Conservation (phyloP, 2,329 filamentous ascomycete genomes). For the Ramularia collo-cygni region DNA sequence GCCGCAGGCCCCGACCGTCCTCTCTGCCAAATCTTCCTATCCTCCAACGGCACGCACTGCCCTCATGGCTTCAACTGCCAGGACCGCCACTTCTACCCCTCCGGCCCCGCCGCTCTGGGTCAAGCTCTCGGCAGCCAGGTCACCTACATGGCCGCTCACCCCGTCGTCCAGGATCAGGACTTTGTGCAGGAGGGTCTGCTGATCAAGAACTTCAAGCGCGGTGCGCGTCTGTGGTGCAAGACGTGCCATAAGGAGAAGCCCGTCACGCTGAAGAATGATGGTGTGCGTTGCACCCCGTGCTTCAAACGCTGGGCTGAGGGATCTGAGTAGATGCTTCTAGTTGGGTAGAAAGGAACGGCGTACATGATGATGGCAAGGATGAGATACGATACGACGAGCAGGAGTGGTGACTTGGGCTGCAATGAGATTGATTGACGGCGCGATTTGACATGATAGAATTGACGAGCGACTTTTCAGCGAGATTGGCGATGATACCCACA, state of each 20-base stretch:
- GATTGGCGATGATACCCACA: no score
- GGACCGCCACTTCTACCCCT: slow-evolving; percentile 62
- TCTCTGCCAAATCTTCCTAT: slow-evolving; percentile 76
- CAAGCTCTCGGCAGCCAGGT: neutral
- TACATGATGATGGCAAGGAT: no score
- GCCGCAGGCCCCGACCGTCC: slow-evolving; percentile 39
- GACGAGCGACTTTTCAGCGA: no score
- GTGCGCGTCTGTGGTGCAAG: neutral
- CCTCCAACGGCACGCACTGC: slow-evolving; percentile 70
- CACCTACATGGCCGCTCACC: neutral
- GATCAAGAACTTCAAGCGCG: neutral
- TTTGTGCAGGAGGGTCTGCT: neutral
- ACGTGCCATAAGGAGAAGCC: slow-evolving; percentile 9
- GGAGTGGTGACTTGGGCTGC: no score
- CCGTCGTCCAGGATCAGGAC: neutral
- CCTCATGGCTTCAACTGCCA: slow-evolving; percentile 77
- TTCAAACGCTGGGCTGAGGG: slow-evolving; percentile 4
- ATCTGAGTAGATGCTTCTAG: no score
- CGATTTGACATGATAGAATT: no score
- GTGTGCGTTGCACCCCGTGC: slow-evolving; percentile 9
- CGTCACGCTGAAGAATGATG: slow-evolving; percentile 7
- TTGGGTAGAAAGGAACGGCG: no score
- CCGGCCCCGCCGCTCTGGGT: neutral
- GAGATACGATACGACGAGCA: no score
- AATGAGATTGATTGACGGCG: no score